These are phyloP conservation scores for Tolypocladium endophyticum DNA, from an alignment of 2,329 filamentous ascomycete genomes.

Conservation along the genomic window DNA sequence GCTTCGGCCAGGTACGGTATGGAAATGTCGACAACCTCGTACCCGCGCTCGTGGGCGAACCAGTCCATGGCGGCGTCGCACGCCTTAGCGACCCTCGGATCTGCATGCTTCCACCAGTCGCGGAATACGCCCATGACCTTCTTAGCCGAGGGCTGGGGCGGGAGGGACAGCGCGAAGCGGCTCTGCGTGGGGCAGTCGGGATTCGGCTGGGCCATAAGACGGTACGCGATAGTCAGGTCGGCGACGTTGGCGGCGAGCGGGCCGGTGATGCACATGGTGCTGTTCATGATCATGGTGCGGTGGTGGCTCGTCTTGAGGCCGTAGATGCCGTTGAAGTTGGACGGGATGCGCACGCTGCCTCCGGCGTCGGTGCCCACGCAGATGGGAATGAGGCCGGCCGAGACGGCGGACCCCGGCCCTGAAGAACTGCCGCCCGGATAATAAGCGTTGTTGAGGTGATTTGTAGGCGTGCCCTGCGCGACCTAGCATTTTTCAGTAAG, in stretches of 20 bases:
- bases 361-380: slow-evolving; percentile 67
- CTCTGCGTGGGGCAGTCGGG: slow-evolving; percentile 48
- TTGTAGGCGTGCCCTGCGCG: slow-evolving; percentile 61
- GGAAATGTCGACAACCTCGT: slow-evolving; percentile 45
- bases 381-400: slow-evolving; percentile 63
- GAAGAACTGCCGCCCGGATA: slow-evolving; percentile 77
- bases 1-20: slow-evolving; percentile 60
- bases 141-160: slow-evolving; percentile 28
- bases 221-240: slow-evolving; percentile 75
- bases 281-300: slow-evolving; percentile 48
- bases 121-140: slow-evolving; percentile 64
- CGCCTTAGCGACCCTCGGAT: slow-evolving; percentile 48
- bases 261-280: slow-evolving; percentile 52
- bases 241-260: slow-evolving; percentile 67
- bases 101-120: slow-evolving; percentile 37
- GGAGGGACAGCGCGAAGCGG: slow-evolving; percentile 49
- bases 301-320: slow-evolving; percentile 72
- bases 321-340: slow-evolving; percentile 68
- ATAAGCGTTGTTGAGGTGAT: slow-evolving; percentile 66
- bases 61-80: slow-evolving; percentile 54
- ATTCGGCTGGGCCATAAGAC: slow-evolving; percentile 65
- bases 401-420: slow-evolving; percentile 61
- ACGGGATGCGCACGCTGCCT: slow-evolving; percentile 64
- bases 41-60: slow-evolving; percentile 39
- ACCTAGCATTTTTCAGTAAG: slow-evolving; percentile 34